A percentile compares a stretch with the other conserved stretches of the same genome.
phyloP scores from a whole-genome alignment of 768 basidiomycete species.

The Tephrocybe sp. region DNA sequence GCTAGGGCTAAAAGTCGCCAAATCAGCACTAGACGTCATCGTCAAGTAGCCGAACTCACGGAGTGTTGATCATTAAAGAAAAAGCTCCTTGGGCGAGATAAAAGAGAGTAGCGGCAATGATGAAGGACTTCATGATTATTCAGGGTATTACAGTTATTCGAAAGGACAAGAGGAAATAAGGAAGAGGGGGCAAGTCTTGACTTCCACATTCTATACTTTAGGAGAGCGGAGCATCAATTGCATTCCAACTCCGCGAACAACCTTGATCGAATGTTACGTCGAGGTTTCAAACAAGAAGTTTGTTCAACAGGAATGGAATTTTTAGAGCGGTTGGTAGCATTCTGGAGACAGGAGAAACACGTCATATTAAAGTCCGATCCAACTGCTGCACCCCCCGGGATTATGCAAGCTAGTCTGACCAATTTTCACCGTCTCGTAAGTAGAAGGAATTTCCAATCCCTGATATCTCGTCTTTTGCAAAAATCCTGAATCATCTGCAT shows the following conservation, averaged over 20 bases:
- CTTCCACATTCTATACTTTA: conserved; percentile 3
- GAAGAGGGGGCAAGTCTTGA: conserved; percentile 5
- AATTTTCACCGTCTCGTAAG: conserved; percentile 73
- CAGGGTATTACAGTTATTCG: conserved; percentile 8
- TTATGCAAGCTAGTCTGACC: conserved; percentile 94
- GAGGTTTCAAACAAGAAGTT: neutral
- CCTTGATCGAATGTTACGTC: neutral
- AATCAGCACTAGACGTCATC: neutral
- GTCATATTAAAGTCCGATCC: conserved; percentile 69
- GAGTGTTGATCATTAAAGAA: conserved; percentile 61
- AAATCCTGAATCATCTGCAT: conserved; percentile 48
- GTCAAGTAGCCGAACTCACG: conserved; percentile 33
- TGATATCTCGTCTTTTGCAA: conserved; percentile 14
- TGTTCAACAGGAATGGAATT: too few relatives aligned
- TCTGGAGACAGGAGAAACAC: neutral
- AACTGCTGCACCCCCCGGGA: conserved; percentile 84
- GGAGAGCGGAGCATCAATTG: conserved; percentile 17
- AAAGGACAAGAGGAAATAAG: conserved; percentile 7
- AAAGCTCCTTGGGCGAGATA: conserved; percentile 35
- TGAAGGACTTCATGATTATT: conserved; percentile 37
- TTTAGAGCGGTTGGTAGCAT: too few relatives aligned
- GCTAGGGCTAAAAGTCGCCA: conserved; percentile 24
- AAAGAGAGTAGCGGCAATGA: conserved; percentile 29
- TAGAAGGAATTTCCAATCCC: conserved; percentile 10
- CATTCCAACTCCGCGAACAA: conserved; percentile 14